phyloP scores from a whole-genome alignment of 106 monocot species.

The Narthecium ossifragum region DNA sequence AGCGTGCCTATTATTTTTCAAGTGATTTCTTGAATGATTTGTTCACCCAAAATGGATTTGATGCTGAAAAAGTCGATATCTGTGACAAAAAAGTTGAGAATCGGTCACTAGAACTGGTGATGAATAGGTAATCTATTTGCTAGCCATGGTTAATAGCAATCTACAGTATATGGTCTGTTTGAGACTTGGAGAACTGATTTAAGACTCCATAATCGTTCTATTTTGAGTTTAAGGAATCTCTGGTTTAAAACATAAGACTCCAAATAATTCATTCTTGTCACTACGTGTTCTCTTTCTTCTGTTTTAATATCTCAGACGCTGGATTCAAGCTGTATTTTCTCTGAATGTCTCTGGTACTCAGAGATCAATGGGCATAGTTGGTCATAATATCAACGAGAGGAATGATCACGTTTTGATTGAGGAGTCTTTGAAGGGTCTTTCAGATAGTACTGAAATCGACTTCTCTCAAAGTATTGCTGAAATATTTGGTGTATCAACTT shows the following conservation, averaged over 20 bases:
- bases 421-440: slow-evolving; percentile 5
- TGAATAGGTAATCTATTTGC: slow-evolving; percentile 91
- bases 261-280: no score
- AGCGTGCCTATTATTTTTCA: slow-evolving; percentile 96
- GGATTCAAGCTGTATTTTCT: slow-evolving; percentile 91
- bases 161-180: no score
- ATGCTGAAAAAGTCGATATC: slow-evolving; percentile 38
- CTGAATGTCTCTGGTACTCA: background rate
- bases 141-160: no score
- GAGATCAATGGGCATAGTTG: background rate
- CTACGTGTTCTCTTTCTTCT: no score
- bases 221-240: no score
- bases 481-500: slow-evolving; percentile 48
- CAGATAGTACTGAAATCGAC: slow-evolving; percentile 38
- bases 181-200: no score
- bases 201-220: no score
- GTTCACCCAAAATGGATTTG: slow-evolving; percentile 69
- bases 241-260: no score
- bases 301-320: slow-evolving; percentile 41
- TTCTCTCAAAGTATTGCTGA: slow-evolving; percentile 47
- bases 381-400: slow-evolving; percentile 5
- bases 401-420: background rate
- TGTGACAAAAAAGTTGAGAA: slow-evolving; percentile 92
- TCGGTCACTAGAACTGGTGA: slow-evolving; percentile 71
- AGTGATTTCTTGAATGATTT: slow-evolving; percentile 52